A percentile compares a stretch with the other conserved stretches of the same genome.
Evolutionary conservation across 2,329 filamentous ascomycete genomes (phyloP).

Genomic region (Pyricularia grisea): DNA sequence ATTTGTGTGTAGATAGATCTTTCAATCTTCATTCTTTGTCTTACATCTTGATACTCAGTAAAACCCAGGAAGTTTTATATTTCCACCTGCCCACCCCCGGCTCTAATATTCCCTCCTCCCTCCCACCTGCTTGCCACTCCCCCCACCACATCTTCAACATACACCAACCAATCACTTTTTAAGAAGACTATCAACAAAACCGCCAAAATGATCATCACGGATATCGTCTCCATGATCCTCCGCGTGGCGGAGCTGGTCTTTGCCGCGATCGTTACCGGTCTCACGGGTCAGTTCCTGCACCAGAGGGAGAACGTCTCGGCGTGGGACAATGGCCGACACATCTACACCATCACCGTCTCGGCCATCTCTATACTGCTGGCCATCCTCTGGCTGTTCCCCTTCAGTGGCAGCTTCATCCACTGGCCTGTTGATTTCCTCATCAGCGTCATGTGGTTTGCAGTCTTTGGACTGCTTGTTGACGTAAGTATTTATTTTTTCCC

Average conservation of each 20-base stretch:
- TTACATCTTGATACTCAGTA: background rate
- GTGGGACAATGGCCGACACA: slow-evolving; percentile 55
- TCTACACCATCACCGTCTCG: slow-evolving; percentile 67
- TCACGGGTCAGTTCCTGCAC: slow-evolving; percentile 59
- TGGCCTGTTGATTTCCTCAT: slow-evolving; percentile 65
- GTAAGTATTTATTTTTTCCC: slow-evolving; percentile 25
- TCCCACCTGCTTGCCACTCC: background rate
- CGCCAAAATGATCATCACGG: slow-evolving; percentile 39
- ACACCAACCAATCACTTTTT: background rate
- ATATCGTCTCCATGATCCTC: slow-evolving; percentile 46
- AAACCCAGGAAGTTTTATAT: background rate
- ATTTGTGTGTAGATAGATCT: no score
- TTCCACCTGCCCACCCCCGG: background rate
- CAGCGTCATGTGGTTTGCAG: slow-evolving; percentile 60
- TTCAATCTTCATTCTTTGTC: background rate
- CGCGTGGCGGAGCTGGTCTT: slow-evolving; percentile 55
- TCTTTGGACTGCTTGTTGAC: slow-evolving; percentile 57
- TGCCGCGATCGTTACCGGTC: slow-evolving; percentile 61
- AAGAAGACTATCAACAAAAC: background rate
- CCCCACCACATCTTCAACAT: background rate
- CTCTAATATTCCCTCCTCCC: background rate
- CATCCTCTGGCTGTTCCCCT: slow-evolving; percentile 65
- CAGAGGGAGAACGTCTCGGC: slow-evolving; percentile 30
- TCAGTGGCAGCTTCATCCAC: slow-evolving; percentile 55
- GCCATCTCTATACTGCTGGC: slow-evolving; percentile 59